A percentile compares a stretch with the other conserved stretches of the same genome.
These are phyloP conservation scores for Citrus medica DNA, from an alignment of 345 rosid genomes.

Conservation along the genomic window DNA sequence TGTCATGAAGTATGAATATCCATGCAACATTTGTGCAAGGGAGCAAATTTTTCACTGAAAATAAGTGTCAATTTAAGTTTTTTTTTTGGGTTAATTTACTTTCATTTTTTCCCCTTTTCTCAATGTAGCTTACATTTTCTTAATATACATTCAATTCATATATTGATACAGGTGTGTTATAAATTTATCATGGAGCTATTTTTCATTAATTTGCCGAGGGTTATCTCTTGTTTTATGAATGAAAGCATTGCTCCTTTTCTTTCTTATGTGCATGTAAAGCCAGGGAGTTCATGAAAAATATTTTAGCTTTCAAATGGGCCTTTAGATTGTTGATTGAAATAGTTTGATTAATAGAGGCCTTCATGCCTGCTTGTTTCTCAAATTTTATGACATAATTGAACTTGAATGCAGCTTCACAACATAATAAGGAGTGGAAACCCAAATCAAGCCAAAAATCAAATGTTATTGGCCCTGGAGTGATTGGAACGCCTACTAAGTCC, in stretches of 20 bases:
- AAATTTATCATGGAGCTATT: not conserved
- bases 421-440: constrained; percentile 85
- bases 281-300: constrained; percentile 2
- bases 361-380: not conserved
- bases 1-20: constrained; percentile 1
- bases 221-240: not conserved
- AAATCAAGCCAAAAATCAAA: constrained; percentile 61
- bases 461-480: constrained; percentile 48
- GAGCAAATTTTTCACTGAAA: not conserved
- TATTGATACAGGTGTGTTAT: not conserved
- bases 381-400: constrained; percentile 3
- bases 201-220: not conserved
- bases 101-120: not conserved
- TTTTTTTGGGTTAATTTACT: not conserved
- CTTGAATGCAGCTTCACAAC: constrained; percentile 51
- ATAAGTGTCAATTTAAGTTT: not conserved
- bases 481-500: constrained; percentile 62
- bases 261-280: not conserved
- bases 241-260: not conserved
- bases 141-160: not conserved
- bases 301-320: not conserved
- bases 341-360: not conserved
- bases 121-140: not conserved
- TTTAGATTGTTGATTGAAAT: not conserved
- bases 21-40: not conserved